These are phyloP conservation scores for Ophiostoma ulmi DNA, from an alignment of 2,329 filamentous ascomycete genomes.

Conservation along the genomic window DNA sequence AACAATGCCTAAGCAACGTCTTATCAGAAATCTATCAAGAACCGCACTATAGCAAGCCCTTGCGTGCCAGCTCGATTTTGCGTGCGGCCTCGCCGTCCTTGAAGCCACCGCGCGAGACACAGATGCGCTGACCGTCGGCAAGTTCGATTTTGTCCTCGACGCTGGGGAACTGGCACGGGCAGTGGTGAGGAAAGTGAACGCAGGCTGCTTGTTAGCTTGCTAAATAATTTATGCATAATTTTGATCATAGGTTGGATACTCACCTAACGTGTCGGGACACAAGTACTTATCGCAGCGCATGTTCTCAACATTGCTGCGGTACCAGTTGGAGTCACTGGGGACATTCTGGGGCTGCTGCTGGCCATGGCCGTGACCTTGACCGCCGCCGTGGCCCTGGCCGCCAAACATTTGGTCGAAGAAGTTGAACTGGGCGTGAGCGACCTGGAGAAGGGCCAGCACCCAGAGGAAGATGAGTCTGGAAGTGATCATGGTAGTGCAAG, in stretches of 20 bases:
- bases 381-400: slow-evolving; percentile 42
- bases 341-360: slow-evolving; percentile 68
- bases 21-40: background rate
- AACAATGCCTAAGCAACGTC: background rate
- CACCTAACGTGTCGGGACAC: slow-evolving; percentile 78
- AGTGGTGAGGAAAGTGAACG: slow-evolving; percentile 95
- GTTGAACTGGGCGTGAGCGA: slow-evolving; percentile 75
- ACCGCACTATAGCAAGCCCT: slow-evolving; percentile 58
- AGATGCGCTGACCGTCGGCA: slow-evolving; percentile 66
- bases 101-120: slow-evolving; percentile 70
- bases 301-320: slow-evolving; percentile 46
- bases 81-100: slow-evolving; percentile 64
- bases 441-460: slow-evolving; percentile 55
- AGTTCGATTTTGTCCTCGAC: slow-evolving; percentile 74
- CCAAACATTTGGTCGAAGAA: slow-evolving; percentile 99
- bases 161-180: slow-evolving; percentile 77
- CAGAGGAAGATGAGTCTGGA: slow-evolving; percentile 35
- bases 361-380: slow-evolving; percentile 40
- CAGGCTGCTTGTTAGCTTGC: slow-evolving; percentile 55
- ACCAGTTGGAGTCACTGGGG: slow-evolving; percentile 76
- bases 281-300: slow-evolving; percentile 91
- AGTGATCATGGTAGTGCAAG: slow-evolving; percentile 22
- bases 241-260: background rate
- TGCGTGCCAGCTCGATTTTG: slow-evolving; percentile 75
- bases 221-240: too few species aligned